Percentiles rank a stretch among this genome's conserved stretches.
Conservation (phyloP, 768 basidiomycete species). For the Macrolepiota albuminosa region DNA sequence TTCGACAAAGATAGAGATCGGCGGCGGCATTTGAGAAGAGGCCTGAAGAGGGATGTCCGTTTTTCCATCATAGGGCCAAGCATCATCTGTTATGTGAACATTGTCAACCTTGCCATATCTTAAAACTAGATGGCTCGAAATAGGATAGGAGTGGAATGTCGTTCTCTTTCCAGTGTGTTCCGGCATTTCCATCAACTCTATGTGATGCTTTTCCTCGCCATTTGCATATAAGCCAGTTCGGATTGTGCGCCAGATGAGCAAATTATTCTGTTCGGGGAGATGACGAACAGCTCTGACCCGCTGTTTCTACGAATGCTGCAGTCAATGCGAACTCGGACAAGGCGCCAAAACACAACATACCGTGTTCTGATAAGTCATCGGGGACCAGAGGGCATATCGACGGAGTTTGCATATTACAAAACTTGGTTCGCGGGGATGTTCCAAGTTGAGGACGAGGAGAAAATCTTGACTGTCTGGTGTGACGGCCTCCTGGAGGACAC, state of each 20-base stretch:
- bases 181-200: background rate
- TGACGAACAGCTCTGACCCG: constrained; percentile 48
- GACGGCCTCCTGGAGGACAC: background rate
- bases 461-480: background rate
- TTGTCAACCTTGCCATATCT: constrained; percentile 6
- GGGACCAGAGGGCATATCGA: background rate
- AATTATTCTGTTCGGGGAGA: constrained; percentile 44
- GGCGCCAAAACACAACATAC: background rate
- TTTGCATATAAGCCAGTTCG: too few relatives aligned
- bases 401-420: too few relatives aligned
- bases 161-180: background rate
- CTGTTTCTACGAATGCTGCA: constrained; percentile 30
- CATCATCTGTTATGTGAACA: constrained; percentile 38
- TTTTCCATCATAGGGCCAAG: constrained; percentile 22
- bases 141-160: background rate
- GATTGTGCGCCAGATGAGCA: constrained; percentile 47
- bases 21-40: constrained; percentile 27
- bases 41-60: constrained; percentile 24
- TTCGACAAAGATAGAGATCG: constrained; percentile 35
- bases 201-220: background rate
- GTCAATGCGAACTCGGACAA: background rate
- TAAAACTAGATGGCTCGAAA: background rate
- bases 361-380: background rate
- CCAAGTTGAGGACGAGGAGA: background rate
- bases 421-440: background rate